These are phyloP conservation scores for Sporopachydermia cereana DNA, from an alignment of 1,139 yeast genomes.

Conservation along the genomic window DNA sequence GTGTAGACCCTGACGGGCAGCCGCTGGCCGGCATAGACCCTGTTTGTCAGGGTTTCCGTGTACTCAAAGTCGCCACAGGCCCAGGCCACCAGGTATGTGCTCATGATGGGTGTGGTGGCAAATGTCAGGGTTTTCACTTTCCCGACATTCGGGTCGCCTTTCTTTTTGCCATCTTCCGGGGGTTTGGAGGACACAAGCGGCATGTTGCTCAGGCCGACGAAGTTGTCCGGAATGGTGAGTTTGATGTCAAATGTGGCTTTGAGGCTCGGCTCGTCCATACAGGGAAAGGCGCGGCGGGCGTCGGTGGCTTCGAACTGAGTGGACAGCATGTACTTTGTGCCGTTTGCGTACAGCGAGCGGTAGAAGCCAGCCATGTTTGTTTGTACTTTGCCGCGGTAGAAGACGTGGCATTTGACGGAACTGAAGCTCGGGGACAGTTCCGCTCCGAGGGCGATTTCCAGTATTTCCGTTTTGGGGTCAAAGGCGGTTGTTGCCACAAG, in stretches of 20 bases:
- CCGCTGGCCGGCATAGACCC: conserved; percentile 35
- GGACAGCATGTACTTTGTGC: conserved; percentile 56
- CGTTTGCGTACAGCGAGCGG: conserved; percentile 54
- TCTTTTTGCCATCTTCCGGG: conserved; percentile 36
- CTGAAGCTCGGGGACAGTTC: conserved; percentile 8
- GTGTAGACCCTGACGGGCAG: conserved; percentile 64
- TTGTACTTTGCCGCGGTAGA: conserved; percentile 39
- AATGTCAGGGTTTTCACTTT: conserved; percentile 29
- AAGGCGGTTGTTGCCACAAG: conserved; percentile 14
- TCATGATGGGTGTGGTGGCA: conserved; percentile 57
- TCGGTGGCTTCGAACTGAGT: conserved; percentile 89
- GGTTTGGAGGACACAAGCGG: conserved; percentile 44
- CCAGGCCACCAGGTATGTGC: conserved; percentile 69
- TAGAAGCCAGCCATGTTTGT: conserved; percentile 81
- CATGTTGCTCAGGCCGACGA: conserved; percentile 74
- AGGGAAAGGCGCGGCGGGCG: conserved; percentile 85
- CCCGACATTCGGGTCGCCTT: conserved; percentile 29
- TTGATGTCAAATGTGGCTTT: conserved; percentile 69
- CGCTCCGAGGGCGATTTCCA: conserved; percentile 20
- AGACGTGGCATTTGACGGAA: conserved; percentile 24
- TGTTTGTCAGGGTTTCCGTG: conserved; percentile 36
- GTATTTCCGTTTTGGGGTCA: conserved; percentile 23
- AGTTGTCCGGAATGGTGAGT: conserved; percentile 44
- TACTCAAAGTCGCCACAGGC: conserved; percentile 68
- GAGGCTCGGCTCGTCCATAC: conserved; percentile 77